A percentile compares a stretch with the other conserved stretches of the same genome.
Evolutionary conservation across 163 green algal genomes (phyloP).

Genomic region (Volvox carteri): DNA sequence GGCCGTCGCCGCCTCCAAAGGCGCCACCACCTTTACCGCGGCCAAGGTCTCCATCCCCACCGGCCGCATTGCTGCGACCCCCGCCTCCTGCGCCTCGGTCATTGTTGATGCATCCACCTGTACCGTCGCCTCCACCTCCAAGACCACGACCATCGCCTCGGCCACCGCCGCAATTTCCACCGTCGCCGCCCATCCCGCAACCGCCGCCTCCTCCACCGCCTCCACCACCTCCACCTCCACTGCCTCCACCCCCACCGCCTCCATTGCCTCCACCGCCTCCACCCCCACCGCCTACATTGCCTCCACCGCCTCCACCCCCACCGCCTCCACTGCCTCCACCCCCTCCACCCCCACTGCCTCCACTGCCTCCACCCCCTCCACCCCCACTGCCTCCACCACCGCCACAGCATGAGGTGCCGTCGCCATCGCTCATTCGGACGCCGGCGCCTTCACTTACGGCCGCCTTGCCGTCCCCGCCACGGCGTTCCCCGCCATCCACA

Average conservation of each 20-base stretch:
- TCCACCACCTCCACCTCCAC: background rate
- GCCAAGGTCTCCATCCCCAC: background rate
- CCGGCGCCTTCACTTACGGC: background rate
- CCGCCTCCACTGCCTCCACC: background rate
- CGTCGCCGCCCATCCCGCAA: background rate
- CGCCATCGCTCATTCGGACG: background rate
- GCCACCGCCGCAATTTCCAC: background rate
- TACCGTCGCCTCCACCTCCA: background rate
- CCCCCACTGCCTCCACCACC: background rate
- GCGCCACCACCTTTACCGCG: background rate
- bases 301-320: background rate
- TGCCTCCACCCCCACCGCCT: background rate
- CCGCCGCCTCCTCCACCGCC: background rate
- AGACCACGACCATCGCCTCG: background rate
- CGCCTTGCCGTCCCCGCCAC: background rate
- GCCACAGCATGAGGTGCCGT: background rate
- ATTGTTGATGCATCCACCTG: background rate
- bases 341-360: background rate
- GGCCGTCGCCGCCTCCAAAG: background rate
- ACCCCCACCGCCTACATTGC: background rate
- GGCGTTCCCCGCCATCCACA: background rate
- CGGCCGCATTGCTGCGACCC: background rate
- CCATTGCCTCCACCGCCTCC: background rate
- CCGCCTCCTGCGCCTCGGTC: background rate
- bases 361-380: background rate